phyloP scores from a whole-genome alignment of 1,139 yeast genomes.

The Nadsonia commutata region DNA sequence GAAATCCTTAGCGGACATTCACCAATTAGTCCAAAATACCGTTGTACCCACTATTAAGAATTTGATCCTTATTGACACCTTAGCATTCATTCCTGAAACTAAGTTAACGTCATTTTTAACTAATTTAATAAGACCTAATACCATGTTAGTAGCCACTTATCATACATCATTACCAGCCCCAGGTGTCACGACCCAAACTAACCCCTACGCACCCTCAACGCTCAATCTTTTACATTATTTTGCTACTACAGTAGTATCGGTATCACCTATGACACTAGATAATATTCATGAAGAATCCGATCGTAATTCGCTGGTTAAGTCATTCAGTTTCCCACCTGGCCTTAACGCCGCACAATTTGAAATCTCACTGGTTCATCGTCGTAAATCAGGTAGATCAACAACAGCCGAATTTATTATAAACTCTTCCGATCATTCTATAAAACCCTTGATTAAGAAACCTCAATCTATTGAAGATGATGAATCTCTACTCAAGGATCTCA shows the following conservation, averaged over 20 bases:
- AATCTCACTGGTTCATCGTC: slow-evolving; percentile 44
- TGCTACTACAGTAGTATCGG: slow-evolving; percentile 57
- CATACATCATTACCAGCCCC: slow-evolving; percentile 25
- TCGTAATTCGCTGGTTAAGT: slow-evolving; percentile 28
- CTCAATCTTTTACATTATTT: slow-evolving; percentile 41
- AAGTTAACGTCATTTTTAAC: slow-evolving; percentile 40
- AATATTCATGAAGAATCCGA: slow-evolving; percentile 34
- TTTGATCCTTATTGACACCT: slow-evolving; percentile 46
- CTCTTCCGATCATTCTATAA: slow-evolving; percentile 35
- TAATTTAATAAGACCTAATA: slow-evolving; percentile 37
- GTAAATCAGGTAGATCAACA: slow-evolving; percentile 74
- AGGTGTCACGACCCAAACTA: slow-evolving; percentile 6
- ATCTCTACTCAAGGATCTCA: slow-evolving; percentile 46
- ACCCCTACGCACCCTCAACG: slow-evolving; percentile 32
- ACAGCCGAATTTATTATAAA: slow-evolving; percentile 42
- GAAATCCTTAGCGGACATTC: neutral
- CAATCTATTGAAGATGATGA: slow-evolving; percentile 19
- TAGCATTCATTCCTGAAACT: slow-evolving; percentile 40
- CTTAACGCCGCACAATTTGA: slow-evolving; percentile 36
- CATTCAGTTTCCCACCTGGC: slow-evolving; percentile 35
- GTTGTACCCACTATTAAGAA: slow-evolving; percentile 4
- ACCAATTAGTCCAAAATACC: neutral
- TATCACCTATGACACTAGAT: slow-evolving; percentile 28
- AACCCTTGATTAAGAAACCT: slow-evolving; percentile 23
- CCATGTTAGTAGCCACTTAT: slow-evolving; percentile 43